Percentiles rank a stretch among this genome's conserved stretches.
Evolutionary conservation across 179 eudicot genomes (phyloP).

Genomic region (Silene coronaria): DNA sequence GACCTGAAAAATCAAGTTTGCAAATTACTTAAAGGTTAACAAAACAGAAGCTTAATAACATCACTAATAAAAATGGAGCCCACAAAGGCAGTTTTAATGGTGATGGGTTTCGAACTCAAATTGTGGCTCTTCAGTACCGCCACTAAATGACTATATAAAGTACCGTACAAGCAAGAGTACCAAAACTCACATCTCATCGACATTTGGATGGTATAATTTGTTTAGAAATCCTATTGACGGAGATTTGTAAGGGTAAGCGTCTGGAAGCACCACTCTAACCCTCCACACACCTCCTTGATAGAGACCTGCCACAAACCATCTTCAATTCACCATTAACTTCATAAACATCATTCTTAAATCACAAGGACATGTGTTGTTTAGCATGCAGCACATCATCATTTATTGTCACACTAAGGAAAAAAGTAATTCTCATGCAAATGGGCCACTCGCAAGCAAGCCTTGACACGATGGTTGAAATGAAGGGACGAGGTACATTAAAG

Average conservation of each 20-base stretch:
- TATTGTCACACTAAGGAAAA: neutral
- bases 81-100: no score
- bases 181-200: slow-evolving; percentile 59
- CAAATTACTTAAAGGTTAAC: slow-evolving; percentile 5
- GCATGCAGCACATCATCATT: neutral
- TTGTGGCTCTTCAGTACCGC: no score
- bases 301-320: slow-evolving; percentile 41
- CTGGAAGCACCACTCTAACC: slow-evolving; percentile 62
- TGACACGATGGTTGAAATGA: neutral
- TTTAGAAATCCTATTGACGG: slow-evolving; percentile 65
- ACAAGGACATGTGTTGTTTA: neutral
- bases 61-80: neutral
- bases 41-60: neutral
- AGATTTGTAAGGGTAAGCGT: slow-evolving; percentile 69
- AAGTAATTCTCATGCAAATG: neutral
- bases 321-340: neutral
- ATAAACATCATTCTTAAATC: neutral
- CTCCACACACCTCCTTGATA: slow-evolving; percentile 72
- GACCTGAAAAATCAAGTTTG: slow-evolving; percentile 40
- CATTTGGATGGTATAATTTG: slow-evolving; percentile 70
- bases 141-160: neutral
- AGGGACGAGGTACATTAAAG: neutral
- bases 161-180: neutral
- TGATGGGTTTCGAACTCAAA: no score
- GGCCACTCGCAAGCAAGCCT: neutral